Evolutionary conservation across 768 basidiomycete species (phyloP), one percentile per base, ranked within the genome.

Genomic region (Phaeotremella skinneri): DNA sequence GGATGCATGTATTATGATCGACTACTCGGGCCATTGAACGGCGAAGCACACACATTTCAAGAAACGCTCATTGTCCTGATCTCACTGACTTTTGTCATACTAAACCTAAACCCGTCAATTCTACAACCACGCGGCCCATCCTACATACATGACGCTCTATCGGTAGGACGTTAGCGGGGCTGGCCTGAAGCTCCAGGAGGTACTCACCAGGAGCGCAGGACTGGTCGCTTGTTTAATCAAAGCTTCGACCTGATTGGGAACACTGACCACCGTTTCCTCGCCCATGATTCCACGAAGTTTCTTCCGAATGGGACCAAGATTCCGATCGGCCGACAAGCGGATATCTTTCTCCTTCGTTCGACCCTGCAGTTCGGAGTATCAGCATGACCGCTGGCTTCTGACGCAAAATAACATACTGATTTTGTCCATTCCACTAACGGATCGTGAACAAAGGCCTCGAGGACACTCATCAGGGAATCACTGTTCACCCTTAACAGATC

Each of bases 361-460:
- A 16, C 65, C 58, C 66, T 70, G 31, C 25, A 20, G 14, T 2
- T 27, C 55, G 21, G 43, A 26, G 11, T 39, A 56, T 55, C 25
- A 55, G 53, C 52, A 27, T 51, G 31, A 55, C 16, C 7, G n/a
- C 20, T 30, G 48, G 16, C 11, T 49, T 53, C 26, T 21, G 9
- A 26, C 13, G 41, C 45, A n/a, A n/a, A n/a, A n/a, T 20, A 11
- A 67, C 72, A 42, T 26, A 65, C 67, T 13, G 57, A 49, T 85
- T 90, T 87, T 61, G 90, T 88, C 90, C 92, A 98, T 76, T 98
- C 94, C 30, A 93, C 87, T 2, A 99, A 82, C 1, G 96, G 96
- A 75, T 99, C 96, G 67, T 98, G 94, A 29, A 93, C 85, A 75
- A 98, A 98, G 1, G 96, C 90, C 71, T 97, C 94, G 37, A 99